Base-by-base conservation (phyloP, 495 filamentous ascomycete genomes). In the Xylaria bambusicola region DNA sequence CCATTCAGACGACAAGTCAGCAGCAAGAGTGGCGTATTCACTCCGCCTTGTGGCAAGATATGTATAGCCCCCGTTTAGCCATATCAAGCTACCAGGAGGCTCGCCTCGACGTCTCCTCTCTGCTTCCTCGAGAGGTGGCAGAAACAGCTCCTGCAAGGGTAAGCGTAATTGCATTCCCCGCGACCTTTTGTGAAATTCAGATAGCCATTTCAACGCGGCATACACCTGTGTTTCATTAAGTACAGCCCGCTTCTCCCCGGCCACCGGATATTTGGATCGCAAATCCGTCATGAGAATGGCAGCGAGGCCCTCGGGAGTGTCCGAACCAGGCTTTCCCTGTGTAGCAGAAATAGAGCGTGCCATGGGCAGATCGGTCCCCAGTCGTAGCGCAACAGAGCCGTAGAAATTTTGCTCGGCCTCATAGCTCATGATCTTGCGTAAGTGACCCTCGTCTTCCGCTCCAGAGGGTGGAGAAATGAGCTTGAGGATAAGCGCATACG, bases 391-490 rank as follows among this genome's bases (percentile, higher is more conserved):
- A 10, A 79, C 62, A 20, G 72, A 60, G 7, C 60, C 51, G 61
- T 80, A 80, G 57, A 80, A 80, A 58, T 71, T 73, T 48, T 77
- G 76, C 47, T 80, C 77, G n/a, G 74, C 75, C 33, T 68, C 66
- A 59, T 80, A 80, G 63, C 74, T 78, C 56, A 80, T 50, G n/a
- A 79, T 66, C 48, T 80, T 80, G n/a, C 77, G 69, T 18, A 73
- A 52, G 49, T 79, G 73, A 35, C 75, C 75, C 57, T 80, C 77
- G 38, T 69, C 69, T 13, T 66, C 62, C 2, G 61, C 42, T 24
- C 44, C 46, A 27, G 51, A 54, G 6, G 73, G 73, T 6, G 69
- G 64, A 3, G 62, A 63, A 50, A 78, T 72, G 15, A 74, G 62
- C 50, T 80, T 80, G 23, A 80, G 68, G 53, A 80, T 70, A 1